phyloP scores from a whole-genome alignment of 2,329 filamentous ascomycete species.

The Penicillium sp. region DNA sequence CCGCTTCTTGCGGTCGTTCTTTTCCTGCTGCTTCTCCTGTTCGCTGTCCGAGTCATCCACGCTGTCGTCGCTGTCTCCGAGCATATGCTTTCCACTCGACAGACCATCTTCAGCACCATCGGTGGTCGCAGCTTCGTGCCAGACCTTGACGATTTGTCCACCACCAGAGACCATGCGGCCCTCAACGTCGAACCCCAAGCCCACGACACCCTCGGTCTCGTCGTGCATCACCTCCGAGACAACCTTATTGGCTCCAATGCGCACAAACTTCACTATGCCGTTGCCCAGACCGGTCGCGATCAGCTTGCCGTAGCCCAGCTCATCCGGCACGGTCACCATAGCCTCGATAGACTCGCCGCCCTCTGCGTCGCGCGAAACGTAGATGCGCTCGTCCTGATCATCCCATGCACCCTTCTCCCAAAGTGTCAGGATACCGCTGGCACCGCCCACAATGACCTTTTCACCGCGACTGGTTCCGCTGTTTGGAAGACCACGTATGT shows the following conservation, averaged over 20 bases:
- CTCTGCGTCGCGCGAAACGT: constrained; percentile 59
- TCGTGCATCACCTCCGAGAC: constrained; percentile 68
- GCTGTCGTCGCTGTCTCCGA: constrained; percentile 43
- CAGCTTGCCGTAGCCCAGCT: constrained; percentile 59
- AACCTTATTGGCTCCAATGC: constrained; percentile 68
- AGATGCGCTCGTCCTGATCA: constrained; percentile 85
- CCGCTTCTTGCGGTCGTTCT: constrained; percentile 46
- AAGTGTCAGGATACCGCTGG: constrained; percentile 76
- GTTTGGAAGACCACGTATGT: constrained; percentile 70
- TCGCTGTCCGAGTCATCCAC: constrained; percentile 46
- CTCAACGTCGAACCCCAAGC: constrained; percentile 75
- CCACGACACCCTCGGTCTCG: constrained; percentile 79
- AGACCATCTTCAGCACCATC: constrained; percentile 46
- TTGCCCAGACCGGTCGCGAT: constrained; percentile 78
- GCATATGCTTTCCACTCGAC: constrained; percentile 31
- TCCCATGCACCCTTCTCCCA: constrained; percentile 97
- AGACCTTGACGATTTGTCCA: constrained; percentile 80
- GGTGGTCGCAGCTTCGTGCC: constrained; percentile 65
- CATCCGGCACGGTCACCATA: constrained; percentile 67
- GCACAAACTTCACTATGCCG: constrained; percentile 71
- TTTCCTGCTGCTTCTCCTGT: constrained; percentile 37
- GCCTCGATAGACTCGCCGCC: constrained; percentile 77
- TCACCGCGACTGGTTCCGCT: constrained; percentile 64
- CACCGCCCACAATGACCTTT: constrained; percentile 71
- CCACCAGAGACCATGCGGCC: constrained; percentile 87